phyloP scores from a whole-genome alignment of 2,329 filamentous ascomycete species.

The Cucurbitaria berberidis region DNA sequence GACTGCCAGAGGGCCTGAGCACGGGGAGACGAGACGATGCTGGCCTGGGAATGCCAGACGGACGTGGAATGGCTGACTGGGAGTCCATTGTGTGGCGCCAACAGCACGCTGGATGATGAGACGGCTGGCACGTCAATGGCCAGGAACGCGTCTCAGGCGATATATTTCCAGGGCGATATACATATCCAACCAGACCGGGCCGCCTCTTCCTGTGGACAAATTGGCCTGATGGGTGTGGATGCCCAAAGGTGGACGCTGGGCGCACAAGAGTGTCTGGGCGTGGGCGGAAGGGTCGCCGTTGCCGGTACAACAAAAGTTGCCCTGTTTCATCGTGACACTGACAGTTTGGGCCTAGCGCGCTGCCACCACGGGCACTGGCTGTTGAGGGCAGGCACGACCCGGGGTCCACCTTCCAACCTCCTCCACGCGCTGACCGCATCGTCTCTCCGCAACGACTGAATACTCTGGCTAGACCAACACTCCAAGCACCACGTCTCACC shows the following conservation, averaged over 20 bases:
- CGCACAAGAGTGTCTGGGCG: constrained; percentile 15
- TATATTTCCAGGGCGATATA: constrained; percentile 3
- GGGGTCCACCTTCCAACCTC: constrained; percentile 13
- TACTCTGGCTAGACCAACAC: constrained; percentile 5
- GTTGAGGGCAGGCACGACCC: constrained; percentile 1
- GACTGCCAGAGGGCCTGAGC: constrained; percentile 46
- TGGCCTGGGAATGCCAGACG: constrained; percentile 55
- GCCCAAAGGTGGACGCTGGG: constrained; percentile 18
- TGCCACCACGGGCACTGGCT: not conserved
- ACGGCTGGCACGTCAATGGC: constrained; percentile 12
- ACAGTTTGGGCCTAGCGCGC: constrained; percentile 10
- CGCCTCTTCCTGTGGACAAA: constrained; percentile 7
- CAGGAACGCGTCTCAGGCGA: constrained; percentile 15
- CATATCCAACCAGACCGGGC: constrained; percentile 15
- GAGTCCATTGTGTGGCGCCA: constrained; percentile 40
- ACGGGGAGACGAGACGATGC: constrained; percentile 59
- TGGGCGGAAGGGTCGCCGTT: constrained; percentile 14
- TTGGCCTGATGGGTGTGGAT: constrained; percentile 5
- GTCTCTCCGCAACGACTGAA: constrained; percentile 7
- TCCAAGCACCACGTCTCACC: constrained; percentile 2
- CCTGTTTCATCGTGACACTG: constrained; percentile 8
- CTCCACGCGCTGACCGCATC: constrained; percentile 11
- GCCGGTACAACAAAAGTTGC: constrained; percentile 14
- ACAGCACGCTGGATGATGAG: constrained; percentile 14
- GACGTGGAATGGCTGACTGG: constrained; percentile 35